Conservation (phyloP, 352 stramenopile genomes). For the Phytophthora citricola region DNA sequence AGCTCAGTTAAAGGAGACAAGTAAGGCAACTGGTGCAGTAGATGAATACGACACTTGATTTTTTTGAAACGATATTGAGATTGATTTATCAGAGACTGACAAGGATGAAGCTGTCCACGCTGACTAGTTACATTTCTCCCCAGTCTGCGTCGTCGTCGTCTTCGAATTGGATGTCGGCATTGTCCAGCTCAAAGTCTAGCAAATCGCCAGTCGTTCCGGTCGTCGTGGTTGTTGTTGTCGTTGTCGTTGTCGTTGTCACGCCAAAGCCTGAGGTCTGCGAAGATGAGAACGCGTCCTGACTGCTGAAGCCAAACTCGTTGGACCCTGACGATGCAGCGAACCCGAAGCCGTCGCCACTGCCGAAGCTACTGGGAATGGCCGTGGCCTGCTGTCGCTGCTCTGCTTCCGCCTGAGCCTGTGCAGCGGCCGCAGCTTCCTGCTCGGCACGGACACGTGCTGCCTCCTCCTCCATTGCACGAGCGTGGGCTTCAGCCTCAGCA, state of each 20-base stretch:
- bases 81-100: too few relatives aligned
- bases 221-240: constrained; percentile 34
- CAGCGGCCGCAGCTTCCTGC: constrained; percentile 26
- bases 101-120: neutral
- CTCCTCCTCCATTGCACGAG: constrained; percentile 37
- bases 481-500: constrained; percentile 37
- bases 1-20: constrained; percentile 11
- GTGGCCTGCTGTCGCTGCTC: constrained; percentile 35
- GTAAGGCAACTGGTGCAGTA: too few relatives aligned
- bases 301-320: constrained; percentile 46
- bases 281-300: constrained; percentile 35
- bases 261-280: constrained; percentile 29
- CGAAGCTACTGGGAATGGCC: constrained; percentile 38
- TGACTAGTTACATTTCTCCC: constrained; percentile 73
- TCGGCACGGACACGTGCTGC: constrained; percentile 32
- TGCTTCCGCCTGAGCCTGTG: constrained; percentile 40
- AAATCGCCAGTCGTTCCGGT: constrained; percentile 54
- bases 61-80: too few relatives aligned
- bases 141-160: constrained; percentile 86
- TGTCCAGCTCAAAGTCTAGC: constrained; percentile 81
- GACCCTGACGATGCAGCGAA: constrained; percentile 31
- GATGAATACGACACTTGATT: too few relatives aligned
- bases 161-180: constrained; percentile 79
- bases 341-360: constrained; percentile 31
- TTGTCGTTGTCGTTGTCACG: constrained; percentile 26